Evolutionary conservation across 2,329 filamentous ascomycete species (phyloP), one percentile per base, ranked within the genome.

Genomic region (Dothistroma septosporum): DNA sequence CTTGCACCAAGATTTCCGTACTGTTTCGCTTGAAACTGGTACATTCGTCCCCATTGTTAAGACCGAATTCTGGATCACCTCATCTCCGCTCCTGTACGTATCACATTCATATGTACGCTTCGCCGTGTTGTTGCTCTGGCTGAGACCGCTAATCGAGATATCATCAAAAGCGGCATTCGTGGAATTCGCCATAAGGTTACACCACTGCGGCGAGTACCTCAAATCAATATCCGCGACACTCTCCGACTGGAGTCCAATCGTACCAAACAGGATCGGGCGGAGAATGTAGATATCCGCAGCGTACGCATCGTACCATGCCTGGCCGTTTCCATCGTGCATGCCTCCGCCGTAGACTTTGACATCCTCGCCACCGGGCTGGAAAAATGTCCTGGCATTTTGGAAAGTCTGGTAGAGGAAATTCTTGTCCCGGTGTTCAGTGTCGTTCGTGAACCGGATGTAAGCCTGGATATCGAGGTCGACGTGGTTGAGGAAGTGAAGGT

Each of bases 11-110:
- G 8, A 90, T 83, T 64, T 88, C 82, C 48, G 86, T 89, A 67
- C 82, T 86, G 72, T 90, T 90, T 19, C 87, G 87, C 74, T 90
- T 90, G 80, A 90, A 90, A 0, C 86, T 86, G 12, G 90, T 85
- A 62, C 88, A 90, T 70, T 91, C 85, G 70, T 89, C 87, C 37
- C 84, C 85, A 66, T 88, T 88, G 71, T 83, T 79, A 64, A 86
- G 82, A 82, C 73, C 0, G 84, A 88, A 70, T 89, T 84, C 68
- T 89, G 86, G 37, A 90, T 88, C 0, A 87, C 82, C 37, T 90
- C 33, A 54, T 83, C 81, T 24, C 79, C 75, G 12, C 82, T 84
- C 8, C 85, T 82, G 69, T 88, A 87, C 0, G 82, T 87, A 64
- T 87, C 71, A 70, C 70, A 73, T 16, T 70, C 70, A 57, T 71